Evolutionary conservation across 2,329 filamentous ascomycete species (phyloP), one percentile per base, ranked within the genome.

Genomic region (Pyrenophora tritici-repentis): DNA sequence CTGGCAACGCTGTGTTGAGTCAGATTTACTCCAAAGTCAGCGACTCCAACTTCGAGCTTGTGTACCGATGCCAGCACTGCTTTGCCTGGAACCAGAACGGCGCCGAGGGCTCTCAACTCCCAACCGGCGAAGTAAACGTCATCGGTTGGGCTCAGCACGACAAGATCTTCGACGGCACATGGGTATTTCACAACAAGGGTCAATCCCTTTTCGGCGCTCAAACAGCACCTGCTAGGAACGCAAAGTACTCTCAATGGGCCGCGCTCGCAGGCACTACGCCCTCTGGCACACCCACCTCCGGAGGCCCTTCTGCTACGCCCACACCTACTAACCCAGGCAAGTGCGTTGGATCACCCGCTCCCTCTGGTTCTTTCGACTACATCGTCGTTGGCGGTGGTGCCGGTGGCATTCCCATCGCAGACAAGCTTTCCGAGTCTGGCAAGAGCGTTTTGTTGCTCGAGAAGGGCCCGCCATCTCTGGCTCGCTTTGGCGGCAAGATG

Each of bases 371-470:
- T 0, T 86, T 81, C 59, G 85, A 87, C 66, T 87, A 87, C 71
- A 83, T 88, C 44, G 76, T 88, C 26, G 79, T 86, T 24, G 85
- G 85, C 3, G 81, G 75, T n/a, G 85, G 85, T 55, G 82, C 84
- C 5, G 83, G 80, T 42, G 85, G 85, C 44, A 80, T 87, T 32
- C 84, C 85, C 1, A 68, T 79, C 17, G 79, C 80, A 3, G 83
- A 86, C 70, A 81, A 81, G 63, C 80, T 89, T 22, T 85, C 83
- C 26, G 83, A 86, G 67, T 78, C 82, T 43, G 85, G 86, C 50
- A 81, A 86, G 56, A 86, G 79, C 20, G 86, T 89, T 4, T 74
- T 89, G 8, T 78, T 89, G 13, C 73, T 79, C 44, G 76, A 79
- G 60, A 75, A 74, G 58, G 76, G 76, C 26, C 76, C 76, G 10